Conservation (phyloP, 2,329 filamentous ascomycete genomes). For the Polytolypa hystricis region DNA sequence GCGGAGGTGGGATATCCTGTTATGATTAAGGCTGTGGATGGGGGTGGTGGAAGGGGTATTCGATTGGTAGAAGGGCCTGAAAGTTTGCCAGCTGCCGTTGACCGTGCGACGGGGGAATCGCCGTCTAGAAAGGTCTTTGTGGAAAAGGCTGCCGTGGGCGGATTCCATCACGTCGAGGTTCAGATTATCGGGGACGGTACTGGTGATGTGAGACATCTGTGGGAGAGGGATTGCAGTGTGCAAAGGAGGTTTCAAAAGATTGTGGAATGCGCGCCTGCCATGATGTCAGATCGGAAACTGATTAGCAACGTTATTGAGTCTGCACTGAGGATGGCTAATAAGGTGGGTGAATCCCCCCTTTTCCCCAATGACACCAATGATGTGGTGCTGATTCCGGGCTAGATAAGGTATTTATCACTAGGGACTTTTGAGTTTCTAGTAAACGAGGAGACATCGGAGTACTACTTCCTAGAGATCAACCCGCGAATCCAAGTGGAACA, state of each 20-base stretch:
- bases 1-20: conserved; percentile 41
- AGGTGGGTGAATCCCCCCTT: conserved; percentile 20
- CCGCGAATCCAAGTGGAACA: conserved; percentile 52
- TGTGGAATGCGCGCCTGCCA: conserved; percentile 48
- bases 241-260: conserved; percentile 52
- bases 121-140: conserved; percentile 48
- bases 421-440: conserved; percentile 57
- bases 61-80: conserved; percentile 38
- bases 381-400: no score
- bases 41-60: conserved; percentile 51
- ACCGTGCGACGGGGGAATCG: conserved; percentile 46
- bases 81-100: conserved; percentile 37
- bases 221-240: conserved; percentile 51
- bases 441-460: conserved; percentile 37
- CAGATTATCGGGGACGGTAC: conserved; percentile 49
- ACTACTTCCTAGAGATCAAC: conserved; percentile 52
- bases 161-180: conserved; percentile 51
- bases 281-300: conserved; percentile 35
- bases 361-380: no score
- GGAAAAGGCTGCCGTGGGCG: conserved; percentile 52
- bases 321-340: conserved; percentile 42
- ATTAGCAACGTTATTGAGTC: conserved; percentile 42
- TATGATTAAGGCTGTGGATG: conserved; percentile 56
- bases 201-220: conserved; percentile 43
- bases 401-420: conserved; percentile 46